Evolutionary conservation across 495 filamentous ascomycete genomes (phyloP), one percentile per base, ranked within the genome.

Genomic region (Xylaria telfairii): DNA sequence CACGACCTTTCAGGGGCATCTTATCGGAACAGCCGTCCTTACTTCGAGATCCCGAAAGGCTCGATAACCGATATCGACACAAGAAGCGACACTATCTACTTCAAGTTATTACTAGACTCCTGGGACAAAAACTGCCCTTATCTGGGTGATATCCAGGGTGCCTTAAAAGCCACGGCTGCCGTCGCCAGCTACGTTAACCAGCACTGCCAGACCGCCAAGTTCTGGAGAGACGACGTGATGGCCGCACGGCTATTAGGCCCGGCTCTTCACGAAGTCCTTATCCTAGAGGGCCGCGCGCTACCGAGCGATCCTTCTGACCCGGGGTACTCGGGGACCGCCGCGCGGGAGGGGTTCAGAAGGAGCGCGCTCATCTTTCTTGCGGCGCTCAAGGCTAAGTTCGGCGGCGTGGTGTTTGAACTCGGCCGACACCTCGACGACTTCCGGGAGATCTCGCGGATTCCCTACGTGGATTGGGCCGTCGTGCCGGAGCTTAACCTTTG

Each of bases 401-500:
- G 73, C 39, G 71, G 66, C 3, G 46, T 39, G 3, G 56, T 64
- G 2, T 53, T 24, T 49, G 75, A 77, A 47, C 69, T 75, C 61
- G 41, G 49, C 30, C 42, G 57, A 4, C 75, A 77, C 30, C 73
- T 77, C n/a, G 71, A 74, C 10, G 75, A 74, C 7, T 77, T 77
- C 42, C 37, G 69, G 30, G 71, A 74, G 65, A 77, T 77, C 19
- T 72, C 71, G 26, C 70, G 72, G 49, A 56, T 77, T 7, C 75
- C 75, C 2, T 42, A 75, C 17, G 72, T 77, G 1, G 39, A 72
- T 32, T 75, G 73, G 75, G 49, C 64, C 34, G 17, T 73, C 9
- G 73, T 77, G 26, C 71, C 75, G 3, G 73, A 77, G 68, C 49
- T 77, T 13, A 77, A 74, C n/a, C 73, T 77, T 19, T 77, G 75